These are phyloP conservation scores for Saturnispora diversa DNA, from an alignment of 805 yeast species.

Conservation along the genomic window DNA sequence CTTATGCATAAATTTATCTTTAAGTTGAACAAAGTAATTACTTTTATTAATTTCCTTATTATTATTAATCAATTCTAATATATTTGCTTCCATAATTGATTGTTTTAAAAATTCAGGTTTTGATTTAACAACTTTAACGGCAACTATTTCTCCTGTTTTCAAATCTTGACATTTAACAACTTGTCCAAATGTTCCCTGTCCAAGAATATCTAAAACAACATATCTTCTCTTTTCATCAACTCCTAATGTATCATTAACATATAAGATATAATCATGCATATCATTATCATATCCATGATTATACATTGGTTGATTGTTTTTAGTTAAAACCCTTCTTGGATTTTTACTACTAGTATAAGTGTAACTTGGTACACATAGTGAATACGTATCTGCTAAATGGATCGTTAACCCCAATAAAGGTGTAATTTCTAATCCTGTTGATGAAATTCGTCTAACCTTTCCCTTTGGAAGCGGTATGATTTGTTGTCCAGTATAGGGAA, in stretches of 20 bases:
- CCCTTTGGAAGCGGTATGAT: not conserved
- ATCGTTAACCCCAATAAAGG: constrained; percentile 78
- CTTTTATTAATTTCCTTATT: constrained; percentile 62
- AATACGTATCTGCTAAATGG: constrained; percentile 69
- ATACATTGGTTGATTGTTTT: constrained; percentile 75
- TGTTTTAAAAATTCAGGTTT: constrained; percentile 88
- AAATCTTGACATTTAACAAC: constrained; percentile 86
- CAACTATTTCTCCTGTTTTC: constrained; percentile 75
- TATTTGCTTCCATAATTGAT: constrained; percentile 80
- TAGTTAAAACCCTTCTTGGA: constrained; percentile 87
- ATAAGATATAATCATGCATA: constrained; percentile 82
- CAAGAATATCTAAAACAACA: constrained; percentile 81
- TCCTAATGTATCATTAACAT: constrained; percentile 91
- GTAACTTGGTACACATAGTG: constrained; percentile 78
- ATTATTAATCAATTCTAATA: constrained; percentile 72
- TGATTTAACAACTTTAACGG: constrained; percentile 90
- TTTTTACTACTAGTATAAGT: constrained; percentile 76
- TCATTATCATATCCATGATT: constrained; percentile 85
- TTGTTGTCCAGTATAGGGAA: constrained; percentile 1
- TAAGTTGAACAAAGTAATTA: constrained; percentile 66
- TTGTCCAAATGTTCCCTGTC: constrained; percentile 98
- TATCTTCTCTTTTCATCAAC: constrained; percentile 77
- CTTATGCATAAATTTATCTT: constrained; percentile 86
- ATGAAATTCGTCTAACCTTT: constrained; percentile 49
- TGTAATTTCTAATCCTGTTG: constrained; percentile 50